phyloP scores from a whole-genome alignment of 768 basidiomycete species.

The Auriscalpium microsporum region DNA sequence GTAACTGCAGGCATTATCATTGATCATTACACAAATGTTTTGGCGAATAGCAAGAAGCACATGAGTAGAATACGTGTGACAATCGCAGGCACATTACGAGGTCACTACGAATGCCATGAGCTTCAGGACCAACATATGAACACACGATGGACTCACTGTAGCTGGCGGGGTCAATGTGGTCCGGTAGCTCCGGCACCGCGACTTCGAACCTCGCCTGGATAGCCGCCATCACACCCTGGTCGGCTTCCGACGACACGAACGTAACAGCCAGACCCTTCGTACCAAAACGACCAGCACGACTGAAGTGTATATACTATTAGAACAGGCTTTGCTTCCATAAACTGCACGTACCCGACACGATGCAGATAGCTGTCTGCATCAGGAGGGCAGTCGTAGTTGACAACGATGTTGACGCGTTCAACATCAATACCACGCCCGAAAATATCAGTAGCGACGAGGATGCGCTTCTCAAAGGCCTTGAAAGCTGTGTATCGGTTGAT shows the following conservation, averaged over 20 bases:
- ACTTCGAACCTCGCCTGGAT: slow-evolving; percentile 98
- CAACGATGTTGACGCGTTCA: slow-evolving; percentile 97
- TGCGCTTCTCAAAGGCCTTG: slow-evolving; percentile 99
- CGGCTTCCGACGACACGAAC: slow-evolving; percentile 86
- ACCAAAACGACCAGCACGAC: slow-evolving; percentile 98
- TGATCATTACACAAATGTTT: no score
- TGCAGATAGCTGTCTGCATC: slow-evolving; percentile 99
- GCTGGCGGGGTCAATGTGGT: slow-evolving; percentile 86
- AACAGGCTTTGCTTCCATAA: not conserved
- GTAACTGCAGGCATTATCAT: no score
- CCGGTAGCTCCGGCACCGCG: slow-evolving; percentile 90
- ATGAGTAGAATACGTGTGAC: no score
- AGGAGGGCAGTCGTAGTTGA: slow-evolving; percentile 97
- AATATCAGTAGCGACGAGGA: slow-evolving; percentile 97
- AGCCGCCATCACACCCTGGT: slow-evolving; percentile 88
- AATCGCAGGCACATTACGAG: not conserved
- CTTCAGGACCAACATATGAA: not conserved
- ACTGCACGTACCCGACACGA: slow-evolving; percentile 71
- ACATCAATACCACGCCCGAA: slow-evolving; percentile 99
- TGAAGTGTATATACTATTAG: slow-evolving; percentile 19
- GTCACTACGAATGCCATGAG: not conserved
- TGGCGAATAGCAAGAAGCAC: no score
- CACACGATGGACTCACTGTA: slow-evolving; percentile 63
- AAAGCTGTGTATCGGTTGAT: slow-evolving; percentile 95
- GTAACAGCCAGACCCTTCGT: slow-evolving; percentile 99